phyloP scores from a whole-genome alignment of 139 green algal species.

The Chlorella sp. region DNA sequence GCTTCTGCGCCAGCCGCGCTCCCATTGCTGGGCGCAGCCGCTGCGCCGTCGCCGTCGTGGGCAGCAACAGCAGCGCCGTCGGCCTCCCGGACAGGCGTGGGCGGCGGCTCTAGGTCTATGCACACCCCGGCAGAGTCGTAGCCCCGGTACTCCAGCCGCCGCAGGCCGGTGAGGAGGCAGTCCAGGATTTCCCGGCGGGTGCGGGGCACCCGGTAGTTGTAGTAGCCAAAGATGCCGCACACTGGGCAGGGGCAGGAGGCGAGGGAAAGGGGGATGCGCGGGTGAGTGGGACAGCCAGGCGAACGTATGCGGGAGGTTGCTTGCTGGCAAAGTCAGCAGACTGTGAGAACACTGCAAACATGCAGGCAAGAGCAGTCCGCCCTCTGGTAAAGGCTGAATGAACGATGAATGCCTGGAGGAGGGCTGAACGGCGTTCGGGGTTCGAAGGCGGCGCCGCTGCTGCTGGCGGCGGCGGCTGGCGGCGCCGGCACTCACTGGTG shows the following conservation, averaged over 20 bases:
- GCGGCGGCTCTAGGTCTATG: slow-evolving; percentile 64
- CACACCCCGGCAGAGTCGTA: slow-evolving; percentile 96
- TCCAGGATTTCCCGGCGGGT: slow-evolving; percentile 83
- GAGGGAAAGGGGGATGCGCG: background rate
- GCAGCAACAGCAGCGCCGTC: background rate
- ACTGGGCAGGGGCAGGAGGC: slow-evolving; percentile 41
- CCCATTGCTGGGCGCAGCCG: background rate
- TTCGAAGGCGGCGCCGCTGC: too few species aligned
- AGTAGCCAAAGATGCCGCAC: slow-evolving; percentile 98
- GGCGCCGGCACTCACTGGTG: slow-evolving; percentile 20
- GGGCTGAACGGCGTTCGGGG: background rate
- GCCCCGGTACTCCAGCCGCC: slow-evolving; percentile 95
- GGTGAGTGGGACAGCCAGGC: background rate
- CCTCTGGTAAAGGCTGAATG: background rate
- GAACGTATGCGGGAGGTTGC: background rate
- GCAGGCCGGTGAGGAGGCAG: slow-evolving; percentile 87
- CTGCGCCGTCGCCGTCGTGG: background rate
- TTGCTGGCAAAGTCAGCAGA: background rate
- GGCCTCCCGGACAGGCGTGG: background rate
- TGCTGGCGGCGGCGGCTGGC: background rate
- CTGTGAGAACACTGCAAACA: background rate
- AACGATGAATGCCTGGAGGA: background rate
- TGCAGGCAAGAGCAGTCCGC: background rate
- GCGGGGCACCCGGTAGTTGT: slow-evolving; percentile 78
- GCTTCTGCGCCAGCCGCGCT: background rate